Evolutionary conservation across 2,329 filamentous ascomycete species (phyloP).

Genomic region (Calonectria montana): DNA sequence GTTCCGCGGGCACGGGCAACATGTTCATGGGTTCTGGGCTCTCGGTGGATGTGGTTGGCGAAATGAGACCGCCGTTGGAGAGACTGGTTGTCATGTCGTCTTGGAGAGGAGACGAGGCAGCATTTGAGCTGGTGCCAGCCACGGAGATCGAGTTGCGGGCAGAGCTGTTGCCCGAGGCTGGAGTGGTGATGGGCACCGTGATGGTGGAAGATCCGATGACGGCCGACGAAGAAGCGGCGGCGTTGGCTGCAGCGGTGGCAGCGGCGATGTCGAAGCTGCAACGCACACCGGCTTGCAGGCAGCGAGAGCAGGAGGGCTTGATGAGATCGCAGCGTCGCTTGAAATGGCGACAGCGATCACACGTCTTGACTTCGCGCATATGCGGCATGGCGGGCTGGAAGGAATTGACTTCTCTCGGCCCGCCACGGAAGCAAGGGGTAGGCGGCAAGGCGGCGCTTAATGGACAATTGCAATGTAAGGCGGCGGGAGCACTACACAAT

Average conservation of each 20-base stretch:
- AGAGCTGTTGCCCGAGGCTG: slow-evolving; percentile 10
- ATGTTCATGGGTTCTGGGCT: slow-evolving; percentile 39
- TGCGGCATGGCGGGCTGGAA: slow-evolving; percentile 40
- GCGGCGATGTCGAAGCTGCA: slow-evolving; percentile 47
- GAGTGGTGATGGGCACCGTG: slow-evolving; percentile 25
- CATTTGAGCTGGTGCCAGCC: slow-evolving; percentile 16
- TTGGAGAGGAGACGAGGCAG: slow-evolving; percentile 29
- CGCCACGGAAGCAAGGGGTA: slow-evolving; percentile 21
- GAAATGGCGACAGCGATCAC: slow-evolving; percentile 50
- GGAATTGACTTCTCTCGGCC: slow-evolving; percentile 25
- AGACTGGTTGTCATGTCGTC: slow-evolving; percentile 25
- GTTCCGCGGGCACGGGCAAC: slow-evolving; percentile 16
- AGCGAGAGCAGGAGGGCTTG: slow-evolving; percentile 49
- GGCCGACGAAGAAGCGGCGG: slow-evolving; percentile 26
- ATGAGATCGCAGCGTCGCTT: slow-evolving; percentile 51
- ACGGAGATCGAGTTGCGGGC: background rate
- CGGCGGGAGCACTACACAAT: background rate
- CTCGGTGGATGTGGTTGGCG: slow-evolving; percentile 43
- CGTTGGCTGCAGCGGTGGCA: slow-evolving; percentile 24
- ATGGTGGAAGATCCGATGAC: slow-evolving; percentile 20
- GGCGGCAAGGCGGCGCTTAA: slow-evolving; percentile 6
- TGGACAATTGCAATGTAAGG: slow-evolving; percentile 2
- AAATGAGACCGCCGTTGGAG: slow-evolving; percentile 42
- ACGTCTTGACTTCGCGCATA: slow-evolving; percentile 51
- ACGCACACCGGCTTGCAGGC: slow-evolving; percentile 46